These are phyloP conservation scores for Hypoxylon sp. DNA, from an alignment of 2,329 filamentous ascomycete genomes.

Conservation along the genomic window DNA sequence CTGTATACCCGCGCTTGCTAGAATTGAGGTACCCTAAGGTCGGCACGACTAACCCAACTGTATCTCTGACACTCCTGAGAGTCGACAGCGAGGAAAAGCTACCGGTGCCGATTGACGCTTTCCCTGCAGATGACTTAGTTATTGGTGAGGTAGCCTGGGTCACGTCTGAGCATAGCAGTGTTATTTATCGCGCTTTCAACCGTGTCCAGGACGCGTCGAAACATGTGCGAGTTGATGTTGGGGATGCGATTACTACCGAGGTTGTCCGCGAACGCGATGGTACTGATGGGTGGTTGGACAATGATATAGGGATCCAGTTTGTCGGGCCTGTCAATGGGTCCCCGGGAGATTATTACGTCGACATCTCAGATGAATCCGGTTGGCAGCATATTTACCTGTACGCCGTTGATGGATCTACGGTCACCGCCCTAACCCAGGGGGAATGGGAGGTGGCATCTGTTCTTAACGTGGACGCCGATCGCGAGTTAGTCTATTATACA, in stretches of 20 bases:
- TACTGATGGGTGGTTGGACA: slow-evolving; percentile 74
- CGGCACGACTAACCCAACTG: slow-evolving; percentile 76
- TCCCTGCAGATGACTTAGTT: slow-evolving; percentile 72
- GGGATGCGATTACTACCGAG: slow-evolving; percentile 61
- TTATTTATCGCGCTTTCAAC: slow-evolving; percentile 77
- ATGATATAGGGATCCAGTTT: slow-evolving; percentile 69
- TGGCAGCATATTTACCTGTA: slow-evolving; percentile 78
- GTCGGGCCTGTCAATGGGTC: slow-evolving; percentile 63
- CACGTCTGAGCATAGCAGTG: slow-evolving; percentile 71
- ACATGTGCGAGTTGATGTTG: slow-evolving; percentile 70
- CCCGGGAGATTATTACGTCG: slow-evolving; percentile 70
- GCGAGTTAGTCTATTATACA: slow-evolving; percentile 73
- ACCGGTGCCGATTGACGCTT: slow-evolving; percentile 69
- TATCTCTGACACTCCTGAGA: slow-evolving; percentile 70
- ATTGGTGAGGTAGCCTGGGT: slow-evolving; percentile 79
- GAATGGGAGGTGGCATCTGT: slow-evolving; percentile 76
- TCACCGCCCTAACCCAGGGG: slow-evolving; percentile 72
- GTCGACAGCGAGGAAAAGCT: slow-evolving; percentile 63
- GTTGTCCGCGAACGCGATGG: slow-evolving; percentile 71
- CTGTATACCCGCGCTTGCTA: slow-evolving; percentile 73
- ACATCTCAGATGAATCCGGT: slow-evolving; percentile 75
- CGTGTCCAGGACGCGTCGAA: slow-evolving; percentile 77
- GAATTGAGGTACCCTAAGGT: slow-evolving; percentile 79
- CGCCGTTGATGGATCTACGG: slow-evolving; percentile 68
- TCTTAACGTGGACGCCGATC: slow-evolving; percentile 70